Evolutionary conservation across 257 asterid species (phyloP).

Genomic region (Nicotiana tomentosiformis): DNA sequence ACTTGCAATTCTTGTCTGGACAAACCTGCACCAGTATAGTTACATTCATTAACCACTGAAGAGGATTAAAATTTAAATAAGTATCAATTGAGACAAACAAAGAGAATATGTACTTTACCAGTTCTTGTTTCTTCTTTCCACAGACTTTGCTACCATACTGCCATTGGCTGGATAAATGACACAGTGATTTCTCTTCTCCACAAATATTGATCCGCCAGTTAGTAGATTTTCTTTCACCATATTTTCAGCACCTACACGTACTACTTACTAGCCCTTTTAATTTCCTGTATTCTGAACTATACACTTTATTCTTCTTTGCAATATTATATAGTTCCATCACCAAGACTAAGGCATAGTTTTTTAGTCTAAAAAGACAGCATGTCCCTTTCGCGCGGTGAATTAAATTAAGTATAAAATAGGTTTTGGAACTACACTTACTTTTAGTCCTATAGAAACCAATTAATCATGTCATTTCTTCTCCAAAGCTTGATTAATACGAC

Average conservation of each 20-base stretch:
- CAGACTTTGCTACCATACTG: conserved; percentile 17
- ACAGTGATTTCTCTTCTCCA: conserved; percentile 18
- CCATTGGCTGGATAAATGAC: conserved; percentile 16
- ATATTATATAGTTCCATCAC: not conserved
- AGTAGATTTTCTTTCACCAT: not conserved
- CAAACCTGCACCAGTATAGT: conserved; percentile 12
- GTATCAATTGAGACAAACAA: not conserved
- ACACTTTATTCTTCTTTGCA: not conserved
- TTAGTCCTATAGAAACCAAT: not conserved
- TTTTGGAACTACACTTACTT: not conserved
- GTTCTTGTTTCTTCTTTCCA: conserved; percentile 23
- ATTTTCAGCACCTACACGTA: not conserved
- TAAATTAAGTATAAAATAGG: not conserved
- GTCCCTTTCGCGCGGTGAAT: conserved; percentile 2
- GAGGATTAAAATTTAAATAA: not conserved
- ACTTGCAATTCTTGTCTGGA: conserved; percentile 14
- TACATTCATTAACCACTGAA: conserved; percentile 2
- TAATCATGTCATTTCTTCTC: not conserved
- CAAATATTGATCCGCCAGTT: not conserved
- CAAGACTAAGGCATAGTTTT: not conserved
- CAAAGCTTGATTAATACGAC: too few species aligned
- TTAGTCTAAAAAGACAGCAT: not conserved
- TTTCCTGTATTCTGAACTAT: not conserved
- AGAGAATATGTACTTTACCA: conserved; percentile 11
- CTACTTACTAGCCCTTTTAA: not conserved